Percentiles rank a stretch among this genome's conserved stretches.
These are phyloP conservation scores for Globisporangium spinosum DNA, from an alignment of 352 stramenopile species.

Conservation along the genomic window DNA sequence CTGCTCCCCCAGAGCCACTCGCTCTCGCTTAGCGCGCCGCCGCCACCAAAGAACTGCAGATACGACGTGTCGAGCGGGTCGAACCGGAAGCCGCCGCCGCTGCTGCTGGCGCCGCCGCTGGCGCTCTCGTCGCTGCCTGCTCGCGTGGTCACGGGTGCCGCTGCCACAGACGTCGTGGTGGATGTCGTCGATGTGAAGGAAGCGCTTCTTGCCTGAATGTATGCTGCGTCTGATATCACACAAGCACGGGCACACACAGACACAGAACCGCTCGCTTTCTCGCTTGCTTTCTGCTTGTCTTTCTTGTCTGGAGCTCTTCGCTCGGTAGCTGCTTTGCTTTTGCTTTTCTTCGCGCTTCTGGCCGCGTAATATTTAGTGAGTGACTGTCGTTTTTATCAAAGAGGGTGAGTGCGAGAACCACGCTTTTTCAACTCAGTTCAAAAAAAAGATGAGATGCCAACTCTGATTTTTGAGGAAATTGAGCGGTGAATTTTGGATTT, in stretches of 20 bases:
- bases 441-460: background rate
- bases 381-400: constrained; percentile 17
- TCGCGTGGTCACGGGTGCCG: constrained; percentile 16
- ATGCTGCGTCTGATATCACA: background rate
- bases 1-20: constrained; percentile 29
- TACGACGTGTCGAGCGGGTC: constrained; percentile 14
- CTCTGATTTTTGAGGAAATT: background rate
- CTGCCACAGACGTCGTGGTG: constrained; percentile 39
- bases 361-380: constrained; percentile 5
- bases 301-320: background rate
- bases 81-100: constrained; percentile 18
- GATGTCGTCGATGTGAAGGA: background rate
- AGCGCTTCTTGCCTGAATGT: background rate
- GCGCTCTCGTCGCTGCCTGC: constrained; percentile 17
- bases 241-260: background rate
- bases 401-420: background rate
- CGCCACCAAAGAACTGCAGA: constrained; percentile 14
- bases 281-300: constrained; percentile 4
- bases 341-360: constrained; percentile 15
- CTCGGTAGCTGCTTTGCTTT: background rate
- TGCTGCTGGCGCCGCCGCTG: constrained; percentile 16
- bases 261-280: background rate
- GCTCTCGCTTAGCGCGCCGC: constrained; percentile 10
- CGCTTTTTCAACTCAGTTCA: constrained; percentile 6
- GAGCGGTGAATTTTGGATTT: background rate